These are phyloP conservation scores for Gossypium mustelinum DNA, from an alignment of 345 rosid genomes.

Conservation along the genomic window DNA sequence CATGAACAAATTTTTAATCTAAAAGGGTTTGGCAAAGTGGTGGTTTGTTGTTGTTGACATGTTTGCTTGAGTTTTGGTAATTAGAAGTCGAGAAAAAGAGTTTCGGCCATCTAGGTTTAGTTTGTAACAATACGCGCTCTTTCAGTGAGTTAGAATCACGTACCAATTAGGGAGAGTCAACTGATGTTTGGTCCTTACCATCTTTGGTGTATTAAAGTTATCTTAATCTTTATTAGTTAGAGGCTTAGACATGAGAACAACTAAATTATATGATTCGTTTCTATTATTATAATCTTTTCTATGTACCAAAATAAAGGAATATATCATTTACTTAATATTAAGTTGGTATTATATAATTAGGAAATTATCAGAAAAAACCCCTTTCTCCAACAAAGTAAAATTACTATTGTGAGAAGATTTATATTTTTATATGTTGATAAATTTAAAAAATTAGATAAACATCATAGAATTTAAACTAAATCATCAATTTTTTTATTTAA, in stretches of 20 bases:
- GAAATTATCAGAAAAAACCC: no score
- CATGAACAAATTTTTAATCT: not conserved
- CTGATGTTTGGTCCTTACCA: not conserved
- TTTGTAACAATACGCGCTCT: constrained; percentile 6
- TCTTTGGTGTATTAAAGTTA: not conserved
- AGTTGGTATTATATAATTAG: not conserved
- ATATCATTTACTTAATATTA: not conserved
- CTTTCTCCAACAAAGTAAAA: no score
- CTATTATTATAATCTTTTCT: not conserved
- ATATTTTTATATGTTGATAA: no score
- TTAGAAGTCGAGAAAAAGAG: constrained; percentile 10
- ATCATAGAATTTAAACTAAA: no score
- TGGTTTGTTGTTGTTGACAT: constrained; percentile 22
- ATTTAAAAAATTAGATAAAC: no score
- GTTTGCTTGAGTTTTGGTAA: constrained; percentile 11
- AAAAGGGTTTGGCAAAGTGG: not conserved
- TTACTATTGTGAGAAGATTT: no score
- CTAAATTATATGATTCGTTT: not conserved
- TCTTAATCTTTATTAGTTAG: not conserved
- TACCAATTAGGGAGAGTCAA: constrained; percentile 15
- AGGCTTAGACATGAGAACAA: not conserved
- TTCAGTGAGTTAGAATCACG: not conserved
- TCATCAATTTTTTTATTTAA: no score
- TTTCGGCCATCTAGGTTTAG: not conserved
- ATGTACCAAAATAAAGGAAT: not conserved